These are phyloP conservation scores for Sphaerobolus stellatus DNA, from an alignment of 1,284 basidiomycete species.

Conservation along the genomic window DNA sequence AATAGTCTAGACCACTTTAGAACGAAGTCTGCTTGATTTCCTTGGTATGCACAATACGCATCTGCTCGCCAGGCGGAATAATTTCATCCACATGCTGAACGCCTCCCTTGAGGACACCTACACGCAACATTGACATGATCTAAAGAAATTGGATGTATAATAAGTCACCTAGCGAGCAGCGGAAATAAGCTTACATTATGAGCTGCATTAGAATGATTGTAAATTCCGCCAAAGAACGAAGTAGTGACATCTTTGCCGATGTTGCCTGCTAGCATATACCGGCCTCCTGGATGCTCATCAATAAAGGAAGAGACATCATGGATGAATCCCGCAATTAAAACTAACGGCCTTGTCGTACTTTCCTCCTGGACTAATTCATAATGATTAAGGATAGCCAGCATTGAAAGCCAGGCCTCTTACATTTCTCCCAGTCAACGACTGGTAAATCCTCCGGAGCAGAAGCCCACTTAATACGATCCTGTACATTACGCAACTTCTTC, in stretches of 20 bases:
- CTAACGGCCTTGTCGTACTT: slow-evolving; percentile 69
- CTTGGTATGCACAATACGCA: slow-evolving; percentile 45
- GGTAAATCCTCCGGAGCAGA: slow-evolving; percentile 71
- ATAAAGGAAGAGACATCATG: slow-evolving; percentile 85
- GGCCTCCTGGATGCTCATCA: slow-evolving; percentile 88
- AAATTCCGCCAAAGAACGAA: slow-evolving; percentile 92
- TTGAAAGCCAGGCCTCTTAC: slow-evolving; percentile 53
- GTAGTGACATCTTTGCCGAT: slow-evolving; percentile 86
- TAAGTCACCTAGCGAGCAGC: neutral
- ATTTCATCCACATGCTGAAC: slow-evolving; percentile 50
- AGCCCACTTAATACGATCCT: slow-evolving; percentile 78
- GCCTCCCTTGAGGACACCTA: slow-evolving; percentile 82
- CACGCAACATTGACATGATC: slow-evolving; percentile 86
- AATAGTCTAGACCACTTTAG: too few species aligned
- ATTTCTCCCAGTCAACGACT: slow-evolving; percentile 84
- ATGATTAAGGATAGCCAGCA: slow-evolving; percentile 6
- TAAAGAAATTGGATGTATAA: slow-evolving; percentile 26
- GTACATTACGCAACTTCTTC: slow-evolving; percentile 73
- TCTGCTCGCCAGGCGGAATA: slow-evolving; percentile 65
- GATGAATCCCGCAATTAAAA: slow-evolving; percentile 87
- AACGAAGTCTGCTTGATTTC: too few species aligned
- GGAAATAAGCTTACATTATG: slow-evolving; percentile 65
- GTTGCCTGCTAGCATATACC: slow-evolving; percentile 66
- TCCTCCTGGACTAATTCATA: slow-evolving; percentile 65
- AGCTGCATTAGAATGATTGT: slow-evolving; percentile 91